Conservation (phyloP, 1,284 basidiomycete species). For the Moesziomyces globuligerus region DNA sequence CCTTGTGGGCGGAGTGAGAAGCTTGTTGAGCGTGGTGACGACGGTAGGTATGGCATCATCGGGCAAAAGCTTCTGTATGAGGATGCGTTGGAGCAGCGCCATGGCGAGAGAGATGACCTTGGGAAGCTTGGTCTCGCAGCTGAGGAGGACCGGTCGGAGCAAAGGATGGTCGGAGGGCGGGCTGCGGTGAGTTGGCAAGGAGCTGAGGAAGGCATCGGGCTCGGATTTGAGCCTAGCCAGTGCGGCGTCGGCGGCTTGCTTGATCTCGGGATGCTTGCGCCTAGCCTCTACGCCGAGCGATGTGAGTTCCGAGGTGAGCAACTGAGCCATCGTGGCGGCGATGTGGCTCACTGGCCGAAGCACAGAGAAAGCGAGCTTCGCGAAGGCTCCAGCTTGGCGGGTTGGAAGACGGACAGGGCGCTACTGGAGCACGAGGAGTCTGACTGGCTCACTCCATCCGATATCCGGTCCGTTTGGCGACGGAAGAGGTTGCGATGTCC, state of each 20-base stretch:
- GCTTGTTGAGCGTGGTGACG: conserved; percentile 49
- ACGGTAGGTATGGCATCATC: conserved; percentile 35
- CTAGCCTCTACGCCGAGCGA: conserved; percentile 61
- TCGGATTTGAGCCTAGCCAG: conserved; percentile 50
- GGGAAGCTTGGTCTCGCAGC: conserved; percentile 88
- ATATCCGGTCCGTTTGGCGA: neutral
- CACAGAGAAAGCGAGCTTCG: too few relatives aligned
- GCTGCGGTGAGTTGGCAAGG: conserved; percentile 16
- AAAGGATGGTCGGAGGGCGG: conserved; percentile 73
- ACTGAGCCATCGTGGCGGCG: conserved; percentile 50
- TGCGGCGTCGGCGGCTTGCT: conserved; percentile 52
- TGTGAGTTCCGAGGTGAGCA: conserved; percentile 61
- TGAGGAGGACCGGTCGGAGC: conserved; percentile 89
- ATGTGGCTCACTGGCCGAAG: neutral
- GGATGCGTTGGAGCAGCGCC: conserved; percentile 88
- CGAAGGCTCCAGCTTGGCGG: too few relatives aligned
- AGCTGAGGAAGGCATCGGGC: conserved; percentile 41
- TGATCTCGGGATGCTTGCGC: conserved; percentile 64
- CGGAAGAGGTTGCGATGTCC: too few relatives aligned
- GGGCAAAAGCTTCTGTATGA: conserved; percentile 78
- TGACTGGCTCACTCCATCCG: too few relatives aligned
- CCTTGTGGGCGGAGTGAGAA: conserved; percentile 48
- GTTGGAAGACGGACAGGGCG: too few relatives aligned
- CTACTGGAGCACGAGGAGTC: too few relatives aligned
- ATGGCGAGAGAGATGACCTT: conserved; percentile 94